Percentiles rank a stretch among this genome's conserved stretches.
Conservation (phyloP, 805 yeast genomes). For the Saturnispora kantuleensis region DNA sequence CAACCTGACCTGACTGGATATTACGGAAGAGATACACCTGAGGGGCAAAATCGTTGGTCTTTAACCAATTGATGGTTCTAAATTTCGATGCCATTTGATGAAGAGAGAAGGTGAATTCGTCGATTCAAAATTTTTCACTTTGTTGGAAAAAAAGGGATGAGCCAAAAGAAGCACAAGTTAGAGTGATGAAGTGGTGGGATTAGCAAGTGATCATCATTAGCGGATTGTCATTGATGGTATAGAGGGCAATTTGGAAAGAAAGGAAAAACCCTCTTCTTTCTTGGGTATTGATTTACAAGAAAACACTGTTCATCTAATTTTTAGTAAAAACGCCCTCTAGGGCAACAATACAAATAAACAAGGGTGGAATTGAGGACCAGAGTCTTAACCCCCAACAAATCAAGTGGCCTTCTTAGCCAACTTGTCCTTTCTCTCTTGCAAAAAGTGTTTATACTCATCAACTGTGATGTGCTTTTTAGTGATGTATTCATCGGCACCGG, state of each 20-base stretch:
- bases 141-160: neutral
- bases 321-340: no score
- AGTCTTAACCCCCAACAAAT: neutral
- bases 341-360: no score
- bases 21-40: conserved; percentile 78
- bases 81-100: conserved; percentile 30
- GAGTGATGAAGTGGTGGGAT: no score
- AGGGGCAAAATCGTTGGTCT: conserved; percentile 60
- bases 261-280: no score
- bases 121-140: neutral
- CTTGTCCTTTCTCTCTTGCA: conserved; percentile 28
- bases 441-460: conserved; percentile 52
- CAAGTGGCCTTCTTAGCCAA: conserved; percentile 1
- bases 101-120: neutral
- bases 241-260: no score
- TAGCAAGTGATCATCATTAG: no score
- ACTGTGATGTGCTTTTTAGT: conserved; percentile 54
- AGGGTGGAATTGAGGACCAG: no score
- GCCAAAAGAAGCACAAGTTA: neutral
- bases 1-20: conserved; percentile 79
- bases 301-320: no score
- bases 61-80: conserved; percentile 51
- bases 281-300: no score
- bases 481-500: conserved; percentile 54
- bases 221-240: no score